Evolutionary conservation across 257 asterid species (phyloP).

Genomic region (Scutellaria barbata): DNA sequence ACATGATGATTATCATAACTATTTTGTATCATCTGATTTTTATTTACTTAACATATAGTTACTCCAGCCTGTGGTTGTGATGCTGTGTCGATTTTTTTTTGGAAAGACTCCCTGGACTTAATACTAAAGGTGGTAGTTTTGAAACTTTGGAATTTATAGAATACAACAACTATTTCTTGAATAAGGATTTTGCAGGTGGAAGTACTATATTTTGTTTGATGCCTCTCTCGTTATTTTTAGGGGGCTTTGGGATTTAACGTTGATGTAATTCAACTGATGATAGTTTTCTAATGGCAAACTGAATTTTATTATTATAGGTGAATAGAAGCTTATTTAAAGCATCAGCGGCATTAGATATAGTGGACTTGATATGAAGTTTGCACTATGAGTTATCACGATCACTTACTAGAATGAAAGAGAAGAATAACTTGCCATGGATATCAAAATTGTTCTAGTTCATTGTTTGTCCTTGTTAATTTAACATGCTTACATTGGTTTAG

Average conservation of each 20-base stretch:
- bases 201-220: slow-evolving; percentile 6
- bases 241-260: neutral
- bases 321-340: neutral
- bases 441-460: neutral
- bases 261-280: neutral
- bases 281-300: neutral
- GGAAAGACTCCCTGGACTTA: neutral
- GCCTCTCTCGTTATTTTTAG: neutral
- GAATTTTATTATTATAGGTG: neutral
- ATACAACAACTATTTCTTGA: slow-evolving; percentile 12
- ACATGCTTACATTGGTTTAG: neutral
- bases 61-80: slow-evolving; percentile 19
- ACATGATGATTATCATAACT: neutral
- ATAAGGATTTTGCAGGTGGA: slow-evolving; percentile 24
- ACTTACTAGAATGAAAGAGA: slow-evolving; percentile 7
- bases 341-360: neutral
- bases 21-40: neutral
- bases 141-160: too few species aligned
- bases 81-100: neutral
- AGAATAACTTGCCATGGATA: neutral
- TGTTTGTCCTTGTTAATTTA: neutral
- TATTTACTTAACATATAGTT: slow-evolving; percentile 9
- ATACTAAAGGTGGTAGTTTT: too few species aligned
- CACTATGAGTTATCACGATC: neutral
- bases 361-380: slow-evolving; percentile 7